These are phyloP conservation scores for Lactifluus hygrophoroides DNA, from an alignment of 768 basidiomycete genomes.

Conservation along the genomic window DNA sequence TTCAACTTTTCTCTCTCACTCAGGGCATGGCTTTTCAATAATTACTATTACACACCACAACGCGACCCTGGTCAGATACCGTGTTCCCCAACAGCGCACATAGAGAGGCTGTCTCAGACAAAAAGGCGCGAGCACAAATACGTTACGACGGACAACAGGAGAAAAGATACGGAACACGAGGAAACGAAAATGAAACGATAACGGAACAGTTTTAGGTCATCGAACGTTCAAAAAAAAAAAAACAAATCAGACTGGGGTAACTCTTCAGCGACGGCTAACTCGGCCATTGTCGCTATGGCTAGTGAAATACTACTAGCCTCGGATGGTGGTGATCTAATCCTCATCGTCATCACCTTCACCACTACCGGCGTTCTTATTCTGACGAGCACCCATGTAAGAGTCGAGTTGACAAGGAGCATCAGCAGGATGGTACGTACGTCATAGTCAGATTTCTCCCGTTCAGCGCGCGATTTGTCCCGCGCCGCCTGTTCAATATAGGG, in stretches of 20 bases:
- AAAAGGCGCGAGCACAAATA: constrained; percentile 11
- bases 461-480: constrained; percentile 80
- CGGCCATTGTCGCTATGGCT: background rate
- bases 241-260: constrained; percentile 9
- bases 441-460: constrained; percentile 58
- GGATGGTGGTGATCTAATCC: constrained; percentile 30
- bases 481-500: constrained; percentile 85
- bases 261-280: constrained; percentile 1
- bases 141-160: constrained; percentile 17
- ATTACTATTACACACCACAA: constrained; percentile 18
- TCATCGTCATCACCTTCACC: constrained; percentile 39
- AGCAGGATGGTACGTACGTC: constrained; percentile 29
- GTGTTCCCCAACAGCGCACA: constrained; percentile 13
- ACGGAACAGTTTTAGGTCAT: constrained; percentile 10
- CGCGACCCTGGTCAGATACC: constrained; percentile 8
- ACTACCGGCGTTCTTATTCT: constrained; percentile 34
- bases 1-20: background rate
- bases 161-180: background rate
- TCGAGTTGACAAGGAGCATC: background rate
- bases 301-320: background rate
- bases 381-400: background rate
- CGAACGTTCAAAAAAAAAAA: constrained; percentile 12
- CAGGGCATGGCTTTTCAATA: constrained; percentile 5
- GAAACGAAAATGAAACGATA: background rate
- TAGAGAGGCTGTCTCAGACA: constrained; percentile 15